Conservation (phyloP, 169 alveolate genomes). For the Eimeria necatrix region DNA sequence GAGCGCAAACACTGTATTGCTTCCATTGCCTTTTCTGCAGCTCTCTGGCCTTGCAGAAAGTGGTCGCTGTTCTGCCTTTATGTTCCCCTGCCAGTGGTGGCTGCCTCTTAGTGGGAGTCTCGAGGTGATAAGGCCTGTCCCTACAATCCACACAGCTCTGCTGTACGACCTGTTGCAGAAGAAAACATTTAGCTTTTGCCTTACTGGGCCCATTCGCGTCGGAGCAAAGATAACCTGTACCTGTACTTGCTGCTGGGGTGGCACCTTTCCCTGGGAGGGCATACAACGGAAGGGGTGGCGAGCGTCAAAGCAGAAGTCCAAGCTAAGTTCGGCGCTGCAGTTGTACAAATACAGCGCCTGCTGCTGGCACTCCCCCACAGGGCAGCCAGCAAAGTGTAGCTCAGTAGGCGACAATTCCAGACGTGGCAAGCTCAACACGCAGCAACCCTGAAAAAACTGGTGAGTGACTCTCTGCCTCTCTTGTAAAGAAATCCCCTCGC, state of each 20-base stretch:
- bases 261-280: conserved; percentile 12
- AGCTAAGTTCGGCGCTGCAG: background rate
- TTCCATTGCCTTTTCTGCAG: too few species aligned
- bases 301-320: background rate
- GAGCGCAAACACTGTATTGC: too few species aligned
- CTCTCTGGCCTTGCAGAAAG: background rate
- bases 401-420: background rate
- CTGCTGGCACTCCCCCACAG: background rate
- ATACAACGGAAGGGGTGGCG: conserved; percentile 45
- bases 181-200: background rate
- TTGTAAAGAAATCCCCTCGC: too few species aligned
- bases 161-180: background rate
- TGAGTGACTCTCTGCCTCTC: background rate
- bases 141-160: background rate
- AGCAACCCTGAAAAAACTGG: background rate
- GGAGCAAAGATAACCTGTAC: conserved; percentile 1
- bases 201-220: conserved; percentile 9
- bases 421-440: background rate
- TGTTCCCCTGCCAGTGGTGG: background rate
- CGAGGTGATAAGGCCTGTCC: background rate
- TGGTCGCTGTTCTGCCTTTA: background rate
- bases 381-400: background rate
- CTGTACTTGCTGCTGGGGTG: conserved; percentile 1
- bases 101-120: too few species aligned
- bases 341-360: background rate